These are phyloP conservation scores for Termitomyces titanicus DNA, from an alignment of 768 basidiomycete genomes.

Conservation along the genomic window DNA sequence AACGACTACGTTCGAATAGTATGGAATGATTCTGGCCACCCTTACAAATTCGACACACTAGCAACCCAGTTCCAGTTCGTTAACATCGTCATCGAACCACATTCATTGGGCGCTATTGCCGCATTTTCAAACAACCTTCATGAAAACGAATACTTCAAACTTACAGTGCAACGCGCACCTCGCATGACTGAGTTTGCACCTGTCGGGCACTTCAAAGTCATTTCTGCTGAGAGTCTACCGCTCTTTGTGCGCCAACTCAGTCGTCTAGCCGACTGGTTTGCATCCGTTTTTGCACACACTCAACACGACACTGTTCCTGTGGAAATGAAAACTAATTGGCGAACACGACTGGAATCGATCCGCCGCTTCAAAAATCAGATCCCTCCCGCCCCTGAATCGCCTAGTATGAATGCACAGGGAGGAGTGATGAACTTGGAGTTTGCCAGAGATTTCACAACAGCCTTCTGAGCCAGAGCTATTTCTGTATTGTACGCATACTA, in stretches of 20 bases:
- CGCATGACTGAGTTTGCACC: constrained; percentile 96
- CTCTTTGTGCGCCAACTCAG: constrained; percentile 87
- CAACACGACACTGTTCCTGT: constrained; percentile 63
- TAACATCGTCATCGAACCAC: constrained; percentile 96
- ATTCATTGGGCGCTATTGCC: constrained; percentile 78
- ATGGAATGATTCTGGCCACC: constrained; percentile 94
- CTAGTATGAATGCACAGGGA: constrained; percentile 28
- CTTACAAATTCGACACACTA: constrained; percentile 90
- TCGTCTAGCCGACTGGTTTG: constrained; percentile 86
- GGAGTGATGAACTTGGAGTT: constrained; percentile 49
- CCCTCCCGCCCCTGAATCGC: constrained; percentile 20
- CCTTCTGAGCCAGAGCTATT: constrained; percentile 29
- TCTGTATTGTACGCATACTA: not conserved
- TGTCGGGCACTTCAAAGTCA: constrained; percentile 90
- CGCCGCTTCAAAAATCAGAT: constrained; percentile 57
- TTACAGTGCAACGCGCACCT: constrained; percentile 81
- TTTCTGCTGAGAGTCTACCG: constrained; percentile 85
- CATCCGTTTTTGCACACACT: constrained; percentile 76
- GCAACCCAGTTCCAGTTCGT: constrained; percentile 94
- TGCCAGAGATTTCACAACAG: constrained; percentile 56
- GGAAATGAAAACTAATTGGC: constrained; percentile 90
- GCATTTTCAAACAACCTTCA: constrained; percentile 82
- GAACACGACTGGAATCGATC: constrained; percentile 74
- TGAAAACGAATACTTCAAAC: constrained; percentile 95
- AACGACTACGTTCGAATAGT: constrained; percentile 96